Evolutionary conservation across 108 stramenopile species (phyloP).

Genomic region (Conticribra weissflogii): DNA sequence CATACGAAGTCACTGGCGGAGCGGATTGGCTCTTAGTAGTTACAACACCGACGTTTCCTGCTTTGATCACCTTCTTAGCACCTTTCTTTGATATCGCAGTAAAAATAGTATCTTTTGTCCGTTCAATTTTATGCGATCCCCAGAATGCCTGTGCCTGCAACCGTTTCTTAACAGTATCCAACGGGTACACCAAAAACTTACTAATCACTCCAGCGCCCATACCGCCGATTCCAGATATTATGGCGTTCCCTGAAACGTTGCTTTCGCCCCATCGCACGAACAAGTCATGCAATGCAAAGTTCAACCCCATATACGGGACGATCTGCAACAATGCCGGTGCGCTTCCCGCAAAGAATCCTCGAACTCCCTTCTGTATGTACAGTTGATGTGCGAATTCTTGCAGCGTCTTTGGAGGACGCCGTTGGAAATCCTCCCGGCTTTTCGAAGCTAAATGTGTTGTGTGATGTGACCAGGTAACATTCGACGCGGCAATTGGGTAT

Average conservation of each 20-base stretch:
- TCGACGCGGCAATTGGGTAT: slow-evolving; percentile 42
- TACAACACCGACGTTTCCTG: slow-evolving; percentile 21
- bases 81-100: slow-evolving; percentile 6
- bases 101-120: slow-evolving; percentile 10
- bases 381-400: slow-evolving; percentile 64
- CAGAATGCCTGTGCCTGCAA: slow-evolving; percentile 89
- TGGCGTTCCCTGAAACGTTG: slow-evolving; percentile 19
- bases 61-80: slow-evolving; percentile 13
- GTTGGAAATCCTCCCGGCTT: slow-evolving; percentile 24
- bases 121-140: slow-evolving; percentile 23
- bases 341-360: slow-evolving; percentile 88
- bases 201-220: slow-evolving; percentile 82
- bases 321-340: slow-evolving; percentile 82
- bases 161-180: slow-evolving; percentile 95
- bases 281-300: slow-evolving; percentile 89
- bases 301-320: slow-evolving; percentile 94
- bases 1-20: too few species aligned
- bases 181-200: slow-evolving; percentile 91
- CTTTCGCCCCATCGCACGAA: slow-evolving; percentile 49
- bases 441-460: slow-evolving; percentile 19
- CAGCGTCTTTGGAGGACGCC: slow-evolving; percentile 63
- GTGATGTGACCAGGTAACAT: slow-evolving; percentile 46
- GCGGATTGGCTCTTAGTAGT: too few species aligned
- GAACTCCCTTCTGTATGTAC: slow-evolving; percentile 62
- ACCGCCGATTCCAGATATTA: slow-evolving; percentile 69